Evolutionary conservation across 495 filamentous ascomycete species (phyloP).

Genomic region (Niebla homalea): DNA sequence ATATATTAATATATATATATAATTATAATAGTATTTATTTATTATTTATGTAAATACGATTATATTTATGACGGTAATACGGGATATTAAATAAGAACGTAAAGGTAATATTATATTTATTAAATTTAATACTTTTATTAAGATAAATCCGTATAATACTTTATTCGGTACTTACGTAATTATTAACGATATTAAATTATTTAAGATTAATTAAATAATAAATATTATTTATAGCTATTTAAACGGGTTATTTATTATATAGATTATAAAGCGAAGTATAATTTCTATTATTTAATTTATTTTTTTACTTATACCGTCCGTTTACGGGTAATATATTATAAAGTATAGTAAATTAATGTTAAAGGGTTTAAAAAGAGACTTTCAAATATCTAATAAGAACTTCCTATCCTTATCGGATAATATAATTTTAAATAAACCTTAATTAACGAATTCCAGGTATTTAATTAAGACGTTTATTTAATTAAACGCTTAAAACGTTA

Average conservation of each 20-base stretch:
- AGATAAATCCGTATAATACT: too few species aligned
- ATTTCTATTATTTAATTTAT: slow-evolving; percentile 1
- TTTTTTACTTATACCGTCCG: background rate
- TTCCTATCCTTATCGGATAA: background rate
- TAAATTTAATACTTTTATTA: background rate
- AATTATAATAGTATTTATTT: background rate
- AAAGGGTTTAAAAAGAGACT: background rate
- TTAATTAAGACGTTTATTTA: background rate
- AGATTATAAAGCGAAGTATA: background rate
- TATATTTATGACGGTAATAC: background rate
- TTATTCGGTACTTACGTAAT: too few species aligned
- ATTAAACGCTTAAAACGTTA: background rate
- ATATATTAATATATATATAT: background rate
- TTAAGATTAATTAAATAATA: background rate
- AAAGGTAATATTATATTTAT: too few species aligned
- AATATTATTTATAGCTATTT: background rate
- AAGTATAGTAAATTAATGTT: background rate
- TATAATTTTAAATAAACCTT: background rate
- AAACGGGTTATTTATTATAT: background rate
- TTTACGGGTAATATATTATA: background rate
- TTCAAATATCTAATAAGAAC: background rate
- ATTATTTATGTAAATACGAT: too few species aligned
- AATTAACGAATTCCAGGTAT: background rate
- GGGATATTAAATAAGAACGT: background rate
- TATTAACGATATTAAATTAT: too few species aligned